Evolutionary conservation across 371 early-diverging fungal genomes (phyloP).

Genomic region (Mucor mucedo): DNA sequence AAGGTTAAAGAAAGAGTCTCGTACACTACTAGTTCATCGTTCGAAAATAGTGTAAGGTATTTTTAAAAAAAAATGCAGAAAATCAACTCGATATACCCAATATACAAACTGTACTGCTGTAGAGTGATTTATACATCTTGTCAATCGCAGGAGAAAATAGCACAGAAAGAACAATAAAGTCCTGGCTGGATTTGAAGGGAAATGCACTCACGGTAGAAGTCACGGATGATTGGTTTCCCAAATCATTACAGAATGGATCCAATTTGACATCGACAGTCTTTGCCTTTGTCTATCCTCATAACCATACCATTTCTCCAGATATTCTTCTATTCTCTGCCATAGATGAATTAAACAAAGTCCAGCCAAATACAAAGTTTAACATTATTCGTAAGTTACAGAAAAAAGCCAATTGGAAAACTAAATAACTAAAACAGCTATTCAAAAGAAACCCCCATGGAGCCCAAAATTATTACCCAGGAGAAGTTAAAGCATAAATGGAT

Average conservation of each 20-base stretch:
- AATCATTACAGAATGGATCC: conserved; percentile 8
- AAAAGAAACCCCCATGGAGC: conserved; percentile 16
- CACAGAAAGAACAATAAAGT: conserved; percentile 13
- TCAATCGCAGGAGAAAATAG: neutral
- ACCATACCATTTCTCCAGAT: neutral
- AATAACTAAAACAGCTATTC: neutral
- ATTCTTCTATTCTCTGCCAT: neutral
- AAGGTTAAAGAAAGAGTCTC: neutral
- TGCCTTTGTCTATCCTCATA: conserved; percentile 17
- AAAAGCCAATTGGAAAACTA: no score
- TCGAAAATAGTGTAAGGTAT: conserved; percentile 21
- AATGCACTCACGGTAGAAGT: conserved; percentile 17
- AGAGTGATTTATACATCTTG: conserved; percentile 14
- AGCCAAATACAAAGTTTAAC: conserved; percentile 9
- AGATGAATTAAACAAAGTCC: neutral
- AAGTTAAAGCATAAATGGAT: conserved; percentile 21
- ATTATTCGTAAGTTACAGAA: conserved; percentile 14
- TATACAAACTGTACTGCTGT: no score
- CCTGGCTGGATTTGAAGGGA: conserved; percentile 19
- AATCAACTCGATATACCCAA: no score
- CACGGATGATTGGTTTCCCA: conserved; percentile 33
- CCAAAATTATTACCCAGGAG: neutral
- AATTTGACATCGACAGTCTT: conserved; percentile 27
- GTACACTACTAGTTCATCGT: conserved; percentile 2
- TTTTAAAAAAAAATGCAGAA: no score